Base-by-base conservation (phyloP, 2,329 filamentous ascomycete species). In the Xylariomycetidae sp. region DNA sequence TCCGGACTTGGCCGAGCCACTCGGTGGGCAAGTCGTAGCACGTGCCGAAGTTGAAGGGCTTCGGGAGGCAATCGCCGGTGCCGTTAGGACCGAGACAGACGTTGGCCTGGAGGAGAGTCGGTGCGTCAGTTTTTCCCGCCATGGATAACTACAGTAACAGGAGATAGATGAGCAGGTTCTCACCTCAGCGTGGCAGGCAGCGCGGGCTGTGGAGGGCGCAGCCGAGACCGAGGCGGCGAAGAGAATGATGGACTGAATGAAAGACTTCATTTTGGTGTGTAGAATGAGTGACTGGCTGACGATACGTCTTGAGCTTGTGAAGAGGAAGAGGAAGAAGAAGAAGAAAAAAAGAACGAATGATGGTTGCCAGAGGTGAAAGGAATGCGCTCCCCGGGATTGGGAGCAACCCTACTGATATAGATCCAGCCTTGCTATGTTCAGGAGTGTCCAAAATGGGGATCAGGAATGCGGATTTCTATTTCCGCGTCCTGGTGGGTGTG, bases 11-110 rank as follows among this genome's bases (percentile, higher is more conserved):
- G 14, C 31, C 31, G 7, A 27, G n/a, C 31, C 31, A 33, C 11
- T 12, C 11, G 3, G 14, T 14, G 16, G 31, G 31, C 4, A 33
- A 11, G 25, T 33, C 31, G 25, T 33, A 33, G 31, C 31, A 33
- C 6, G 31, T 33, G 6, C 14, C 15, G 3, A 19, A 4, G 13
- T 15, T n/a, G 31, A 14, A 33, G 23, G 23, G 14, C 16, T 13
- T 20, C 10, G 29, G 29, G 7, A 31, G 29, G 25, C 29, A 31
- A 11, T 22, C 19, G n/a, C 29, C 29, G 17, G 11, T 11, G 8
- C 29, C 29, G 29, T 20, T n/a, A 19, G 12, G 12, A 10, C 13
- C 16, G 29, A 31, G 29, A 13, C 29, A 31, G 29, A 31, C 29
- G 17, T 31, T 31, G 4, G 29, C 29, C 29, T 31, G 16, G 17